Base-by-base conservation (phyloP, 2,329 filamentous ascomycete species). In the Sarocladiaceae sp. region DNA sequence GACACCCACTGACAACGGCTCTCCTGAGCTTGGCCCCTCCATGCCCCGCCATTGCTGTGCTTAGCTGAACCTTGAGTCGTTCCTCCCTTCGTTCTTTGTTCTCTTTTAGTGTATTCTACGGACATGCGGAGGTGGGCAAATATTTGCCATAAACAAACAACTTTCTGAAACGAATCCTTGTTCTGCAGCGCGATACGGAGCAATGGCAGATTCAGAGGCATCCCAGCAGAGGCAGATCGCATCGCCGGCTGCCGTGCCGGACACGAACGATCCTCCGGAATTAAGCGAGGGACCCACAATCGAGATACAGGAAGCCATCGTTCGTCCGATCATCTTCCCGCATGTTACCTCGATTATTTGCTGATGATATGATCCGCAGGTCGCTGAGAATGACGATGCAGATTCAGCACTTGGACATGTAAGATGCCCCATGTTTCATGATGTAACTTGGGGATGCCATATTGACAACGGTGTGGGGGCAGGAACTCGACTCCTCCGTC, bases 361-460 rank as follows among this genome's bases (percentile, higher is more conserved):
- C n/a, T n/a, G 18, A 40, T 17, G 10, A 40, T 25, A 39, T 48
- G 29, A 52, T 17, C n/a, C 5, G 11, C 36, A 53, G 52, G 28
- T 23, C 29, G 44, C 52, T 42, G 47, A 54, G 25, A 50, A 31
- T 40, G 50, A 52, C 28, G 53, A 54, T 42, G 17, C 42, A 28
- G 53, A 55, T 46, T 55, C 53, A 11, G 46, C 50, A 20, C 39
- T 55, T 36, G 53, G 53, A 3, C 40, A 52, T 17, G 50, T 52
- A 23, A 22, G 50, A 37, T 22, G 29, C 39, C 25, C 50, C 50
- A 18, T 40, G 7, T 4, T 15, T n/a, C n/a, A n/a, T n/a, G n/a
- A n/a, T n/a, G n/a, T n/a, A n/a, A n/a, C n/a, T n/a, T n/a, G n/a
- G n/a, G n/a, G n/a, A n/a, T n/a, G n/a, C n/a, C 13, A 25, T 11